Conservation (phyloP, 2,329 filamentous ascomycete species). For the Ceratocystiopsis brevicomis region DNA sequence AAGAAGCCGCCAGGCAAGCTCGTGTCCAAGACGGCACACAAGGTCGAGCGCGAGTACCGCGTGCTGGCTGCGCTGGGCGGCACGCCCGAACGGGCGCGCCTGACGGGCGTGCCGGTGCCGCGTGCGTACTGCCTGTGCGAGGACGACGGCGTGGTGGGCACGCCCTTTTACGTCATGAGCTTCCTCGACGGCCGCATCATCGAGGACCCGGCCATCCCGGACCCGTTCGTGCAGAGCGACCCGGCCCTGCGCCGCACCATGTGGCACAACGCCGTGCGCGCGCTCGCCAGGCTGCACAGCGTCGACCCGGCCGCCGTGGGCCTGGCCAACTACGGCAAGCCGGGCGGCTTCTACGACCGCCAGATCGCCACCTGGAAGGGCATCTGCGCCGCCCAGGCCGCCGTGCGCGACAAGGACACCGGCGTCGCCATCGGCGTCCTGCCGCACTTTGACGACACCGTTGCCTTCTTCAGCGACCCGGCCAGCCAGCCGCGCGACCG, state of each 20-base stretch:
- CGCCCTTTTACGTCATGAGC: constrained; percentile 93
- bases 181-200: constrained; percentile 89
- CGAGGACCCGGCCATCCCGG: constrained; percentile 69
- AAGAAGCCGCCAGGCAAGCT: constrained; percentile 96
- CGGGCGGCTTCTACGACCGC: constrained; percentile 61
- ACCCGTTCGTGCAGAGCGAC: constrained; percentile 20
- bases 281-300: constrained; percentile 69
- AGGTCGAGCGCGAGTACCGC: constrained; percentile 88
- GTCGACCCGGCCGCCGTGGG: constrained; percentile 48
- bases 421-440: constrained; percentile 59
- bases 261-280: constrained; percentile 72
- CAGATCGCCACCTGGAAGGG: constrained; percentile 69
- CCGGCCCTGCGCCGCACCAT: constrained; percentile 42
- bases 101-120: constrained; percentile 70
- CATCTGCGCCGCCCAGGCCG: constrained; percentile 62
- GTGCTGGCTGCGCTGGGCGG: constrained; percentile 65
- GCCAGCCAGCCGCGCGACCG: constrained; percentile 56
- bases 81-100: constrained; percentile 4
- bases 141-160: constrained; percentile 62
- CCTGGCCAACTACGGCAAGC: constrained; percentile 54
- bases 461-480: constrained; percentile 56
- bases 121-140: constrained; percentile 71
- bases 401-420: constrained; percentile 58
- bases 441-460: constrained; percentile 64
- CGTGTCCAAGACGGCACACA: constrained; percentile 82